Evolutionary conservation across 495 filamentous ascomycete genomes (phyloP).

Genomic region (Entonaema liquescens): DNA sequence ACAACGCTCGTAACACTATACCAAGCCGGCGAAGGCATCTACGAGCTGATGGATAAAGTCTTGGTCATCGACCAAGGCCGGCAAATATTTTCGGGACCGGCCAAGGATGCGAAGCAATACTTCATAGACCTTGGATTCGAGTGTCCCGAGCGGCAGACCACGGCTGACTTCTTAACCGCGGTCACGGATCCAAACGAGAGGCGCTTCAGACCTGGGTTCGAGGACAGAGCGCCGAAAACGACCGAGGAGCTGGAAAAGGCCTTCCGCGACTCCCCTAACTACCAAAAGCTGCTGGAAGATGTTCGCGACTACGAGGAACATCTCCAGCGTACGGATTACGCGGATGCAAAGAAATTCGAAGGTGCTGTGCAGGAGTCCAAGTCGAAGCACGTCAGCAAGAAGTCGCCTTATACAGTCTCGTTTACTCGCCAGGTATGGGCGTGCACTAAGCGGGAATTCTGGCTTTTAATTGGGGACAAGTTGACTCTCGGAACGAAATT

Average conservation of each 20-base stretch:
- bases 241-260: constrained; percentile 73
- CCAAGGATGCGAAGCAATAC: constrained; percentile 67
- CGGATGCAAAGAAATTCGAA: constrained; percentile 75
- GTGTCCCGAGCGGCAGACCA: constrained; percentile 66
- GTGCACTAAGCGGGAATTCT: constrained; percentile 78
- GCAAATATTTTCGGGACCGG: constrained; percentile 73
- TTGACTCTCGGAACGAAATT: constrained; percentile 78
- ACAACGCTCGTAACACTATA: constrained; percentile 87
- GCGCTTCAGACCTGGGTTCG: constrained; percentile 68
- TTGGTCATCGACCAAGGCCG: constrained; percentile 73
- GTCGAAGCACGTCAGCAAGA: constrained; percentile 70
- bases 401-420: constrained; percentile 76
- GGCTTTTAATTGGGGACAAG: constrained; percentile 76
- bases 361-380: constrained; percentile 73
- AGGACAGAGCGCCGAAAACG: constrained; percentile 74
- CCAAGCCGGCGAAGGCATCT: constrained; percentile 84
- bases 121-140: constrained; percentile 70
- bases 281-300: constrained; percentile 58
- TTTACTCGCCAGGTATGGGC: constrained; percentile 72
- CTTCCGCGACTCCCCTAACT: constrained; percentile 66
- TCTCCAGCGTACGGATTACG: constrained; percentile 56
- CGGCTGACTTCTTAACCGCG: constrained; percentile 78
- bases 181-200: constrained; percentile 75
- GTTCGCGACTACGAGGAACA: constrained; percentile 58
- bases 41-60: constrained; percentile 80